Conservation (phyloP, 345 rosid genomes). For the Cardamine occulta region DNA sequence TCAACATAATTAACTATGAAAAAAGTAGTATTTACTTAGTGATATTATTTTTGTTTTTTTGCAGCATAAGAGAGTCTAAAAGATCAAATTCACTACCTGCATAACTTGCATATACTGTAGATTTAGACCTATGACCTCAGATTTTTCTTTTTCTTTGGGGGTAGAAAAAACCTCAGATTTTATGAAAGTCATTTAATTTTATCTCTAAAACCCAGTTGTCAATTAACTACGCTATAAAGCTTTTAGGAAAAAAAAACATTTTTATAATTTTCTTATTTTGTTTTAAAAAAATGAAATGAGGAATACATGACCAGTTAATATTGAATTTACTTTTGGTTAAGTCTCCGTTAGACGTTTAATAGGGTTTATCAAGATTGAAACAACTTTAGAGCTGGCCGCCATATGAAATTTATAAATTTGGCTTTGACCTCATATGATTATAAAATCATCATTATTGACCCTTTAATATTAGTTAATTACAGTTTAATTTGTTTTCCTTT, state of each 20-base stretch:
- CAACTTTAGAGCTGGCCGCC: neutral
- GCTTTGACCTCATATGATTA: constrained; percentile 33
- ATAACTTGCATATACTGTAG: neutral
- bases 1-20: neutral
- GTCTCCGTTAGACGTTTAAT: neutral
- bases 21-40: neutral
- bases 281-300: neutral
- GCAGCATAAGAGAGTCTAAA: neutral
- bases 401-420: constrained; percentile 3
- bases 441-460: constrained; percentile 18
- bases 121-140: neutral
- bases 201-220: neutral
- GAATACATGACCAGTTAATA: neutral
- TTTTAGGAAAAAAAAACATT: neutral
- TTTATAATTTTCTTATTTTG: neutral
- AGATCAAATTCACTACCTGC: neutral
- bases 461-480: constrained; percentile 19
- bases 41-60: neutral
- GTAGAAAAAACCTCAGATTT: neutral
- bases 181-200: no score
- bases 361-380: constrained; percentile 25
- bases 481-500: neutral
- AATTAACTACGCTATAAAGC: neutral
- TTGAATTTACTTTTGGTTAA: neutral
- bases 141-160: neutral